phyloP scores from a whole-genome alignment of 805 yeast species.

The Kuraishia borneana region DNA sequence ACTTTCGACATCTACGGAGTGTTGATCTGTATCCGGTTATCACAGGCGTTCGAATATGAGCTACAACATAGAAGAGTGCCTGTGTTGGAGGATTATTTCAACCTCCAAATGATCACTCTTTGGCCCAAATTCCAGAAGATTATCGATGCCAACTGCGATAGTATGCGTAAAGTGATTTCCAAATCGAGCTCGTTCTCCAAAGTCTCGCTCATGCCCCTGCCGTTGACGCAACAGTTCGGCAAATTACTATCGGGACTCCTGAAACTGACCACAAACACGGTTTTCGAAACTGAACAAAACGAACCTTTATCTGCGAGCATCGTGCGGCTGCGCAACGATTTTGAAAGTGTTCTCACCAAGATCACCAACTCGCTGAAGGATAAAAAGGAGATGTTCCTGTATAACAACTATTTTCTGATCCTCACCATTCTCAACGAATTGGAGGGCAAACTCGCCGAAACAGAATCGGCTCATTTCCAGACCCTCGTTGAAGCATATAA shows the following conservation, averaged over 20 bases:
- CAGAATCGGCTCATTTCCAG: constrained; percentile 32
- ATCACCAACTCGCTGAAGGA: constrained; percentile 35
- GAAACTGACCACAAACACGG: constrained; percentile 29
- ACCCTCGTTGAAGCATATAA: constrained; percentile 31
- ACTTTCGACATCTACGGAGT: constrained; percentile 72
- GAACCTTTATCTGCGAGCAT: constrained; percentile 73
- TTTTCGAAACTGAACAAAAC: constrained; percentile 21
- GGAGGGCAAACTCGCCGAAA: constrained; percentile 29
- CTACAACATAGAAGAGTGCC: constrained; percentile 64
- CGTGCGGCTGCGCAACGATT: constrained; percentile 62
- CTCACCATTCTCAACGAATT: constrained; percentile 36
- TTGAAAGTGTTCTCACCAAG: constrained; percentile 68
- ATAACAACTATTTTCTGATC: constrained; percentile 58
- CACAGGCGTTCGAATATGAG: constrained; percentile 53
- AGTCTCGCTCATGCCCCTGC: constrained; percentile 36
- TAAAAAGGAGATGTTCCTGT: constrained; percentile 57
- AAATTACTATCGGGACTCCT: constrained; percentile 61
- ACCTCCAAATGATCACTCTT: constrained; percentile 49
- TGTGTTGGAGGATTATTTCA: constrained; percentile 57
- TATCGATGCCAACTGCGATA: constrained; percentile 68
- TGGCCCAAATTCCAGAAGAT: constrained; percentile 84
- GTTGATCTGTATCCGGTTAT: constrained; percentile 59
- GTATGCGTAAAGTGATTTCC: constrained; percentile 39
- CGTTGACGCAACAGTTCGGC: constrained; percentile 71
- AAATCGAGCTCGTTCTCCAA: constrained; percentile 27